Evolutionary conservation across 352 stramenopile genomes (phyloP), one percentile per base, ranked within the genome.

Genomic region (Globisporangium parvum): DNA sequence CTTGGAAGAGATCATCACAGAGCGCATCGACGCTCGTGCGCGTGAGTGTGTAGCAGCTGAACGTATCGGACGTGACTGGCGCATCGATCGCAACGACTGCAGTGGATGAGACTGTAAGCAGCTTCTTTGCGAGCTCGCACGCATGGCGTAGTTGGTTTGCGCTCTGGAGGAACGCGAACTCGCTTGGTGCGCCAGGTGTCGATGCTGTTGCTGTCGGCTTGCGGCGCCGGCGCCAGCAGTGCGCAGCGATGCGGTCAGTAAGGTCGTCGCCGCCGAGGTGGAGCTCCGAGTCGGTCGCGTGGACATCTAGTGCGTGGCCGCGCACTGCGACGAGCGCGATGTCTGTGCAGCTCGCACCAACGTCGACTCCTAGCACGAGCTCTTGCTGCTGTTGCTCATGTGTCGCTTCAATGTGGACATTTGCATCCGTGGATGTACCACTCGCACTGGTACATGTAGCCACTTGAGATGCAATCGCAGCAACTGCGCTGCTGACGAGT

Each of bases 81-180:
- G 53, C 55, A 46, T 76, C 57, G 20, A 85, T 52, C 46, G 70
- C 58, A 18, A 85, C 67, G 2, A 60, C 54, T 17, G 65, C 70
- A 21, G 51, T 65, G 2, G 53, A 40, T 2, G 71, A 78, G 11
- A 31, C 69, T 14, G 66, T 71, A 6, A 85, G 65, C 10, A 85
- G 65, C 50, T 70, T 73, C 59, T 80, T 73, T 0, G 71, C 74
- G 8, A 85, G 55, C 12, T 65, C 55, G 40, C 63, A 72, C 15
- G 62, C 70, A 47, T 67, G 70, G 21, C 59, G 69, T 2, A 81
- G 49, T 17, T 70, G 69, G 42, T 52, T 26, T 6, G 47, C 53
- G 35, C 47, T 50, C 21, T 28, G 49, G 60, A 64, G 6, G 40
- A 49, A 53, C 41, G 49, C 6, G 26, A 55, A 44, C 45, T 35